A percentile compares a stretch with the other conserved stretches of the same genome.
phyloP scores from a whole-genome alignment of 1,284 basidiomycete genomes.

The Pseudozyma pruni region DNA sequence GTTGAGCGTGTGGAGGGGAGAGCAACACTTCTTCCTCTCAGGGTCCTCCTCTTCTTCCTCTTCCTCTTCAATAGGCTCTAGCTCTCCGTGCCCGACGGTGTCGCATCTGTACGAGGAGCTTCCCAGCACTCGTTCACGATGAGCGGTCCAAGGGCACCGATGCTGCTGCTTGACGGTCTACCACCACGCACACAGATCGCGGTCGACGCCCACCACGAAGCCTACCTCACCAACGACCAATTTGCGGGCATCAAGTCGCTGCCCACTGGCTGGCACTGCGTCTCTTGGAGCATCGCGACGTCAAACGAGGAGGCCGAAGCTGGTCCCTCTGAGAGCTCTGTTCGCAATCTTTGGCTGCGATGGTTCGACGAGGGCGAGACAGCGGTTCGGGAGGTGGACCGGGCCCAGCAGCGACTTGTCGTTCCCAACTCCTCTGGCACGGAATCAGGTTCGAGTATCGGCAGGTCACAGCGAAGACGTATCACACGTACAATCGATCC shows the following conservation, averaged over 20 bases:
- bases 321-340: background rate
- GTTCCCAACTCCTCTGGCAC: background rate
- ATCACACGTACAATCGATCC: conserved; percentile 8
- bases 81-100: background rate
- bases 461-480: conserved; percentile 6
- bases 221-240: conserved; percentile 29
- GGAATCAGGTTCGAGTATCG: background rate
- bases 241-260: conserved; percentile 42
- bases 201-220: conserved; percentile 27
- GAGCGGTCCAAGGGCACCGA: background rate
- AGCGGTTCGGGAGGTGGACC: conserved; percentile 21
- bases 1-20: conserved; percentile 8
- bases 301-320: background rate
- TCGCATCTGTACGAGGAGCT: too few species aligned
- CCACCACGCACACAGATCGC: conserved; percentile 26
- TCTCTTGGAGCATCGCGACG: conserved; percentile 25
- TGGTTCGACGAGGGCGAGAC: conserved; percentile 24
- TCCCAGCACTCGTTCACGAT: too few species aligned
- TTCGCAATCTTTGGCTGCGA: conserved; percentile 14
- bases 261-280: conserved; percentile 42
- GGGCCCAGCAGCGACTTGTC: conserved; percentile 15
- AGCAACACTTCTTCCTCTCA: too few species aligned
- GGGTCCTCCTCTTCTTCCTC: background rate
- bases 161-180: conserved; percentile 26
- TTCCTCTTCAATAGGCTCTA: background rate